Base-by-base conservation (phyloP, 2,329 filamentous ascomycete species). In the Claviceps sp. region DNA sequence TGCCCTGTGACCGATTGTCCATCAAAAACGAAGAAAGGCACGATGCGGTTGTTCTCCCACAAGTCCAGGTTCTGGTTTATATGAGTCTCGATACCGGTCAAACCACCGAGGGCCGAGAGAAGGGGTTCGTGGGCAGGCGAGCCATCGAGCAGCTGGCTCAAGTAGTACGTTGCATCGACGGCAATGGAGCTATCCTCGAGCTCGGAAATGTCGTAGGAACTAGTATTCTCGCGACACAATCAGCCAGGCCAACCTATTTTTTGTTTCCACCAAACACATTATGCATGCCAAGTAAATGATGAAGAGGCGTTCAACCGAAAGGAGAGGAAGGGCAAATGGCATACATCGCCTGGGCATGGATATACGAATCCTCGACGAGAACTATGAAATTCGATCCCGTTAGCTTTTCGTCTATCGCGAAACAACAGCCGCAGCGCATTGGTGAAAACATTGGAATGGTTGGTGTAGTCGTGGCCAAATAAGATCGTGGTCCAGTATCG, bases 11-110 rank as follows among this genome's bases (percentile, higher is more conserved):
- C 78, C 41, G 89, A 81, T 61, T 95, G 80, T 39, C 93, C 93
- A 65, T 91, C 87, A 68, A 98, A 98, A 50, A 98, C 77, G 66
- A 98, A 97, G 56, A 94, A 73, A 2, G 87, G 87, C n/a, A 74
- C 80, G 50, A 95, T 84, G 19, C 80, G 78, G 60, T 83, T 72
- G 46, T 77, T 76, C 55, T 81, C 79, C 75, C 93, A 88, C 54
- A 74, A 73, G 55, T 85, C 77, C 34, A 98, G 73, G 60, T 95
- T 87, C 49, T 78, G 76, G 64, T 87, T 81, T 56, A 98, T 84
- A 61, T 85, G 84, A 57, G 73, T 74, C 67, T 80, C 80, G 63
- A 97, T 77, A 50, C 86, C 86, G 55, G 91, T 93, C 55, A 91
- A 78, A 53, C 93, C 93, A 48, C 91, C 93, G 47, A 97, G 80